phyloP scores from a whole-genome alignment of 2,329 filamentous ascomycete genomes.

The Fusarium foetens region DNA sequence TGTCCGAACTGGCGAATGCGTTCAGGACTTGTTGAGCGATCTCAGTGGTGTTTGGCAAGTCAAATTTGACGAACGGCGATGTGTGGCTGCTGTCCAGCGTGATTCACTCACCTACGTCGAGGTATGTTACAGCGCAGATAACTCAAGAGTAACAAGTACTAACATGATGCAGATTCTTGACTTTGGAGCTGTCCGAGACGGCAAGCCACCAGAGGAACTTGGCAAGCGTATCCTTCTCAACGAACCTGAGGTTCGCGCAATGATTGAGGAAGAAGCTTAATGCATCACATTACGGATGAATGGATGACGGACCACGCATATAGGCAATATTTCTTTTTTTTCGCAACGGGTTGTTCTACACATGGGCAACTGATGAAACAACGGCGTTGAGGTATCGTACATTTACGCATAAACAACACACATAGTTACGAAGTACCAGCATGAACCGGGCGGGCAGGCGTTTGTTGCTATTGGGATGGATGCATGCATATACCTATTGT shows the following conservation, averaged over 20 bases:
- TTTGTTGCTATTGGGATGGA: constrained; percentile 32
- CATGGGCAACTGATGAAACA: constrained; percentile 31
- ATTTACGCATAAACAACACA: constrained; percentile 37
- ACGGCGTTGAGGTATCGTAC: constrained; percentile 40
- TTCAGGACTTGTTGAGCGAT: constrained; percentile 91
- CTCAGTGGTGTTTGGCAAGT: constrained; percentile 99
- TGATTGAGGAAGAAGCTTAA: constrained; percentile 58
- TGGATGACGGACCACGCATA: neutral
- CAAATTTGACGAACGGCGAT: constrained; percentile 94
- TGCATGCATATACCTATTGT: constrained; percentile 44
- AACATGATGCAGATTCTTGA: constrained; percentile 79
- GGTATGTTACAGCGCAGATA: constrained; percentile 64
- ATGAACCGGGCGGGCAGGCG: constrained; percentile 41
- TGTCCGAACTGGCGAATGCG: constrained; percentile 88
- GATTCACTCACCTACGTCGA: constrained; percentile 95
- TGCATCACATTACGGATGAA: constrained; percentile 8
- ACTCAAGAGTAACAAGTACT: neutral
- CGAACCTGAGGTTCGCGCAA: constrained; percentile 62
- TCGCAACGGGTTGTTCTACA: constrained; percentile 17
- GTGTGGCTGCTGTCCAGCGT: constrained; percentile 94
- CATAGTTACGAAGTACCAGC: constrained; percentile 40
- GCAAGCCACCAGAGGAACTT: constrained; percentile 78
- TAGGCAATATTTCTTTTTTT: constrained; percentile 30
- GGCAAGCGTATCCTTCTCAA: constrained; percentile 81
- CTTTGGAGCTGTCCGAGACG: constrained; percentile 93